phyloP scores from a whole-genome alignment of 495 filamentous ascomycete genomes.

The Xylaria bambusicola region DNA sequence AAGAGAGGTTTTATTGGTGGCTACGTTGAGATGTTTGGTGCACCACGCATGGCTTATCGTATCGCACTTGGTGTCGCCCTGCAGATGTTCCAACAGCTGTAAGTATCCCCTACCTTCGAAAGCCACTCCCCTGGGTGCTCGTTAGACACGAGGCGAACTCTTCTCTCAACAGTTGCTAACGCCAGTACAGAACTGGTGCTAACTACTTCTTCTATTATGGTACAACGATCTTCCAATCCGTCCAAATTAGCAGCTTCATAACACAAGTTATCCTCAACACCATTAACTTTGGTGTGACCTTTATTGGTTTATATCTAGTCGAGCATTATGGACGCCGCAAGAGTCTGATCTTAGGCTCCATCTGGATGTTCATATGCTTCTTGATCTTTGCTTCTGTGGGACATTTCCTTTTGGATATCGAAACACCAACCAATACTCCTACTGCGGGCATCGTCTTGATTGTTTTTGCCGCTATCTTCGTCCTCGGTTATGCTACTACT shows the following conservation, averaged over 20 bases:
- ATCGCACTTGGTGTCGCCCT: slow-evolving; percentile 66
- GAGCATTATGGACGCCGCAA: slow-evolving; percentile 70
- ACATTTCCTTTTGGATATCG: slow-evolving; percentile 49
- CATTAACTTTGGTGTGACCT: slow-evolving; percentile 73
- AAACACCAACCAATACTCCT: slow-evolving; percentile 47
- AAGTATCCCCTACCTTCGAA: no score
- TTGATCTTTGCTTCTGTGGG: slow-evolving; percentile 75
- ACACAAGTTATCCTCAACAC: slow-evolving; percentile 74
- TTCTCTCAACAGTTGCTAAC: no score
- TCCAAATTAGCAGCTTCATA: slow-evolving; percentile 68
- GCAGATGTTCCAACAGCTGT: slow-evolving; percentile 70
- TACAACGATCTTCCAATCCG: slow-evolving; percentile 68
- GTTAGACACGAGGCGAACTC: no score
- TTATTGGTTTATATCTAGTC: slow-evolving; percentile 73
- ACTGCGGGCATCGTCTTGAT: slow-evolving; percentile 68
- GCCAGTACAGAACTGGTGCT: no score
- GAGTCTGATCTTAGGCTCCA: slow-evolving; percentile 64
- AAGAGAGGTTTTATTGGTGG: slow-evolving; percentile 11
- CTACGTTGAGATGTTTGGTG: slow-evolving; percentile 19
- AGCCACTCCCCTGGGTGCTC: no score
- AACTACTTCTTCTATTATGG: slow-evolving; percentile 88
- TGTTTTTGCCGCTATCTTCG: slow-evolving; percentile 74
- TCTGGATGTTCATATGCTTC: slow-evolving; percentile 73
- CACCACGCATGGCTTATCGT: slow-evolving; percentile 67
- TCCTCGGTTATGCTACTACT: slow-evolving; percentile 60